Evolutionary conservation across 2,329 filamentous ascomycete genomes (phyloP), one percentile per base, ranked within the genome.

Genomic region (Phyllosticta citrichinensis): DNA sequence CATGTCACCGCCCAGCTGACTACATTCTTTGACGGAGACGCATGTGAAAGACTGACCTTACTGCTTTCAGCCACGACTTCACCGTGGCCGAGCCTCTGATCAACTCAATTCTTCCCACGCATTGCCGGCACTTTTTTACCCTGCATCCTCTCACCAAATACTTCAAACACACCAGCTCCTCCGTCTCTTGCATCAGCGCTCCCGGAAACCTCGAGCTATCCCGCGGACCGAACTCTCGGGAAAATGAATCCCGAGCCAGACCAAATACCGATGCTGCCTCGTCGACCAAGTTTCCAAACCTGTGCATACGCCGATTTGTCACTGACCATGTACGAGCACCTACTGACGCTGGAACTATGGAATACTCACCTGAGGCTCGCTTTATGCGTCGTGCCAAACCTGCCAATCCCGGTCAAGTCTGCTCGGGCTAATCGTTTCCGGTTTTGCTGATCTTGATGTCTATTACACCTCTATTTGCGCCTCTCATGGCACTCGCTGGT

Each of bases 161-260:
- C 19, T n/a, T n/a, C 52, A n/a, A 24, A 14, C 35, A 33, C 52
- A n/a, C 58, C 57, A 47, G 50, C 10, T 22, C 52, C 47, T 8
- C 52, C 20, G n/a, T 17, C 19, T 51, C 35, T 20, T 35, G 52
- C 58, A 55, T 54, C 52, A 52, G 58, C 52, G 25, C 30, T 55
- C 5, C 52, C 40, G 40, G 40, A n/a, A 47, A n/a, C 40, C 40
- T 47, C 40, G 17, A n/a, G 14, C 40, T 47, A 6, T 50, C 24
- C 52, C 58, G 35, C 33, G 30, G 52, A 53, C 54, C 52, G 52
- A 52, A 51, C 35, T 11, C 40, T 60, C 58, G 58, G 58, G 58
- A 60, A 60, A 60, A 60, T 60, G 58, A 33, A 55, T 60, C 52
- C 58, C 58, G 58, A 55, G 58, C 58, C 24, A n/a, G 14, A 19